Percentiles rank a stretch among this genome's conserved stretches.
phyloP scores from a whole-genome alignment of 768 basidiomycete genomes.

The Phylloporus rhodoxanthus region DNA sequence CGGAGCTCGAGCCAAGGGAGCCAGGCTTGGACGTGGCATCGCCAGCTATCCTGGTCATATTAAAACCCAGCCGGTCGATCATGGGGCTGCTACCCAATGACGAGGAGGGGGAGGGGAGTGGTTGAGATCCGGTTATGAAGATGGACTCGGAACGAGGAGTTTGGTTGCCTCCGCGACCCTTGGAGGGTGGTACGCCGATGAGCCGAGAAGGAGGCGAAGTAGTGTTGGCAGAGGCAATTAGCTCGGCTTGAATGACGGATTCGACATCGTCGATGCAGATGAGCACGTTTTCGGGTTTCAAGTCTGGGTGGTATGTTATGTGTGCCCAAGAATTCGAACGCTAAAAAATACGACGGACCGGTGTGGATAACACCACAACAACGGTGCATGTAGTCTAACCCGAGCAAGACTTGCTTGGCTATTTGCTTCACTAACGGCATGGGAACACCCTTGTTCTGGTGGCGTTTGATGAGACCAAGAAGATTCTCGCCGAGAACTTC shows the following conservation, averaged over 20 bases:
- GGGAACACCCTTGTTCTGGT: slow-evolving; percentile 97
- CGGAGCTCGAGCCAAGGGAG: slow-evolving; percentile 24
- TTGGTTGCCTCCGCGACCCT: slow-evolving; percentile 93
- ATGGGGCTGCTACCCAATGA: slow-evolving; percentile 64
- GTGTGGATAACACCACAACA: slow-evolving; percentile 98
- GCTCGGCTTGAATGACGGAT: slow-evolving; percentile 79
- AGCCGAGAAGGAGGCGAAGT: slow-evolving; percentile 51
- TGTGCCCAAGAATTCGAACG: neutral
- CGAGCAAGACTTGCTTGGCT: slow-evolving; percentile 91
- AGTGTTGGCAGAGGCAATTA: slow-evolving; percentile 40
- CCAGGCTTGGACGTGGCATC: slow-evolving; percentile 33
- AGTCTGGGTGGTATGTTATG: slow-evolving; percentile 43
- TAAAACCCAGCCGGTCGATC: slow-evolving; percentile 85
- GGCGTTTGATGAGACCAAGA: slow-evolving; percentile 92
- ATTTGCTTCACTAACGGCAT: slow-evolving; percentile 92
- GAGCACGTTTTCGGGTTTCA: slow-evolving; percentile 97
- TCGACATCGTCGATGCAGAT: slow-evolving; percentile 98
- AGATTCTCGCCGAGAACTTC: slow-evolving; percentile 98
- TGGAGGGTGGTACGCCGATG: slow-evolving; percentile 88
- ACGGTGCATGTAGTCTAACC: slow-evolving; percentile 96
- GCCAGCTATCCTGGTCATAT: slow-evolving; percentile 84
- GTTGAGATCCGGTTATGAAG: slow-evolving; percentile 90
- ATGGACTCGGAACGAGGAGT: slow-evolving; percentile 80
- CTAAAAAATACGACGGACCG: slow-evolving; percentile 36
- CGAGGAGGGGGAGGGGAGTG: slow-evolving; percentile 80